Conservation (phyloP, 2,329 filamentous ascomycete genomes). For the Colletotrichum liriopes region DNA sequence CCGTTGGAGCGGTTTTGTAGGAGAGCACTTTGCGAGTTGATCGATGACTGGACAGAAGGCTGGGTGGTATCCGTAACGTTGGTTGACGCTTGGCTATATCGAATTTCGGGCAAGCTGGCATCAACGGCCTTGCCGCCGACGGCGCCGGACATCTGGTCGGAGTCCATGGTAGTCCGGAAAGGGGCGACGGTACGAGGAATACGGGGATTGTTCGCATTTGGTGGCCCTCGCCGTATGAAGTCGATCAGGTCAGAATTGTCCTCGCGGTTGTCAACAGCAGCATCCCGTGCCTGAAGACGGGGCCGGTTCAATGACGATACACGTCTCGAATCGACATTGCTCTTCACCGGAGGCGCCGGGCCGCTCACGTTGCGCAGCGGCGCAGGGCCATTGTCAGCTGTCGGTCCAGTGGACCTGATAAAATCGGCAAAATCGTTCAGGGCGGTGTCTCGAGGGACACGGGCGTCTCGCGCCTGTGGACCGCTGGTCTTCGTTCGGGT, state of each 20-base stretch:
- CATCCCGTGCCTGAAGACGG: slow-evolving; percentile 80
- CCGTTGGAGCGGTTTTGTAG: slow-evolving; percentile 58
- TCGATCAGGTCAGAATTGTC: slow-evolving; percentile 92
- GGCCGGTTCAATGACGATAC: slow-evolving; percentile 58
- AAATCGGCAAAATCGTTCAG: slow-evolving; percentile 87
- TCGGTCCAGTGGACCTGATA: slow-evolving; percentile 86
- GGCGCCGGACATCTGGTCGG: slow-evolving; percentile 77
- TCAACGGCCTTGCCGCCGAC: slow-evolving; percentile 72
- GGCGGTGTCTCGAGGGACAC: slow-evolving; percentile 79
- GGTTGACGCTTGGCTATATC: slow-evolving; percentile 71
- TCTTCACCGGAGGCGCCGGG: slow-evolving; percentile 51
- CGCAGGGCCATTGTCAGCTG: slow-evolving; percentile 58
- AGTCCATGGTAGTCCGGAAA: slow-evolving; percentile 89
- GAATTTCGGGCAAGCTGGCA: slow-evolving; percentile 69
- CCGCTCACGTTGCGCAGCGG: slow-evolving; percentile 55
- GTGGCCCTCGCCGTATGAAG: slow-evolving; percentile 92
- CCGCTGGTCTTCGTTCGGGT: slow-evolving; percentile 52
- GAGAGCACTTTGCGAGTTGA: slow-evolving; percentile 83
- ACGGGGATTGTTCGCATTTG: slow-evolving; percentile 73
- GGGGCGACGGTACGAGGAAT: slow-evolving; percentile 89
- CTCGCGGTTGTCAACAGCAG: slow-evolving; percentile 72
- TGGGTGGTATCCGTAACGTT: slow-evolving; percentile 71
- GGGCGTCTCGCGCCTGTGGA: slow-evolving; percentile 78
- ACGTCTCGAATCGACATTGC: slow-evolving; percentile 58
- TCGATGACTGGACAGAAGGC: slow-evolving; percentile 73